Evolutionary conservation across 257 asterid species (phyloP), one percentile per base, ranked within the genome.

Genomic region (Catharanthus roseus): DNA sequence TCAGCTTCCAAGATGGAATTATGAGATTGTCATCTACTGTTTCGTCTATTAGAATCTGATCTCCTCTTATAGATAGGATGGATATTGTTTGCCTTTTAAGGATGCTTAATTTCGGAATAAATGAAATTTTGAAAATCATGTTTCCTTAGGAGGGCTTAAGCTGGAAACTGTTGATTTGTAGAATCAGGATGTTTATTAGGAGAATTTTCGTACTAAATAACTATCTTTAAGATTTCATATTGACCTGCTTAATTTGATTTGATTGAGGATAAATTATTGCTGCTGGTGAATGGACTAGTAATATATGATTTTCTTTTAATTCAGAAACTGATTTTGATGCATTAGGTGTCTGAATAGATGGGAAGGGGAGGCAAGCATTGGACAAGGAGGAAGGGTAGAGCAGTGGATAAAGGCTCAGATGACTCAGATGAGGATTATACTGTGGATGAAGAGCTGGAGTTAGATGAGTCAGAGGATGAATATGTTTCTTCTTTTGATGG

Each of bases 351-450:
- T 64, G 65, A 39, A 68, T 74, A 77, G 88, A 90, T 90, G 96
- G 85, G 85, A 53, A 82, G 78, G 82, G 81, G 86, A 72, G 77
- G 83, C 75, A 81, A 75, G 66, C 82, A 83, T 63, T 71, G 71
- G 69, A 67, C 80, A 21, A 77, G 86, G 79, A 73, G 76, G 72
- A 82, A 70, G 72, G 84, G 65, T 45, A 72, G 60, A 62, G 62
- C 77, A 53, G 77, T 72, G 57, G 77, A 70, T 60, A 71, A 45
- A 38, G 75, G 72, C 53, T 82, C 84, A 0, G 91, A 88, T 72
- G 90, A 82, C 47, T 90, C 97, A 1, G 97, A 90, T 61, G 96
- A 88, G 83, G 96, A 92, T 80, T 92, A 88, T 78, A 74, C 57
- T 70, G 88, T 82, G 63, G 77, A 75, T 73, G 90, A 88, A 68